Evolutionary conservation across 1,284 basidiomycete genomes (phyloP).

Genomic region (Agaricales sp.): DNA sequence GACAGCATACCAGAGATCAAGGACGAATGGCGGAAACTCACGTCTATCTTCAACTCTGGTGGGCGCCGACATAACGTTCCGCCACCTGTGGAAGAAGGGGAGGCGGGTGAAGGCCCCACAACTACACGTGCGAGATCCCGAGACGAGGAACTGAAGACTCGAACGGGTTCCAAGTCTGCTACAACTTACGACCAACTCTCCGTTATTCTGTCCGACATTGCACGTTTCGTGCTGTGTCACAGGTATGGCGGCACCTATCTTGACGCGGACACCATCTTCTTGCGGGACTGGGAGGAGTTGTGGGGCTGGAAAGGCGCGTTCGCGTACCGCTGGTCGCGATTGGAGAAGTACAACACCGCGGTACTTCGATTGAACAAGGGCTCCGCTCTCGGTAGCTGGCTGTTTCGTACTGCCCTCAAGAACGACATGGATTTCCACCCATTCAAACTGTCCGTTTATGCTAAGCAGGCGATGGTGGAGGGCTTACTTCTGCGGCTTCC

Average conservation of each 20-base stretch:
- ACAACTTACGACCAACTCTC: conserved; percentile 71
- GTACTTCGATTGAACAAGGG: conserved; percentile 77
- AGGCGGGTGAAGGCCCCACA: conserved; percentile 13
- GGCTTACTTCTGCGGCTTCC: conserved; percentile 67
- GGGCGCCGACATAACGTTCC: background rate
- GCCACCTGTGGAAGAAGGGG: conserved; percentile 8
- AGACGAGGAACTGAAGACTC: conserved; percentile 57
- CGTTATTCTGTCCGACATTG: conserved; percentile 82
- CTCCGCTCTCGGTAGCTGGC: conserved; percentile 71
- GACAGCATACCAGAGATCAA: conserved; percentile 72
- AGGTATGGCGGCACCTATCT: conserved; percentile 82
- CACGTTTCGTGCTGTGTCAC: conserved; percentile 77
- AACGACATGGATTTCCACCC: conserved; percentile 84
- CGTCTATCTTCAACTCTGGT: conserved; percentile 1
- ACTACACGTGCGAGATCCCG: conserved; percentile 19
- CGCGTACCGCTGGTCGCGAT: conserved; percentile 77
- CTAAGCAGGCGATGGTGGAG: conserved; percentile 69
- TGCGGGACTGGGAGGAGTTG: conserved; percentile 88
- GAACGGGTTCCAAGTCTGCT: conserved; percentile 68
- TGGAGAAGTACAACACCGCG: conserved; percentile 80
- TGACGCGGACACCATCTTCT: conserved; percentile 78
- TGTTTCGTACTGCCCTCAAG: conserved; percentile 79
- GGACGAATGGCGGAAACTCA: conserved; percentile 61
- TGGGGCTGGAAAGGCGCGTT: conserved; percentile 86
- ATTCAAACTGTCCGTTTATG: conserved; percentile 74